A percentile compares a stretch with the other conserved stretches of the same genome.
phyloP scores from a whole-genome alignment of 2,329 filamentous ascomycete genomes.

The Pseudogymnoascus sp. region DNA sequence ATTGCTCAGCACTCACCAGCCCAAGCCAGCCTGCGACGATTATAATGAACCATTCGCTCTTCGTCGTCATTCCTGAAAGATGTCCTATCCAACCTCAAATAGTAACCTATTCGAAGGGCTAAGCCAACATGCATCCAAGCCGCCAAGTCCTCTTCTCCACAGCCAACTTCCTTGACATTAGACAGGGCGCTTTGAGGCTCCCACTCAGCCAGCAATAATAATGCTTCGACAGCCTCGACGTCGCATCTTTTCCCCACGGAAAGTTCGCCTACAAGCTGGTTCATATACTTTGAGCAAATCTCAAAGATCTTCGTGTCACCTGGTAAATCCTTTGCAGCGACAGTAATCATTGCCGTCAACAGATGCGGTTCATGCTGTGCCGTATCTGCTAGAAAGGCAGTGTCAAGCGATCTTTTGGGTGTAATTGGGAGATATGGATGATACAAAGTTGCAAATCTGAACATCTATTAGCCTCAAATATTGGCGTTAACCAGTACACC shows the following conservation, averaged over 20 bases:
- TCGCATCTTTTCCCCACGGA: slow-evolving; percentile 60
- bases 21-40: slow-evolving; percentile 62
- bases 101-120: slow-evolving; percentile 62
- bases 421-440: slow-evolving; percentile 66
- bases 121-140: slow-evolving; percentile 73
- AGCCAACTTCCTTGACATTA: slow-evolving; percentile 49
- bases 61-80: slow-evolving; percentile 55
- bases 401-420: slow-evolving; percentile 51
- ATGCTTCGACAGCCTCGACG: slow-evolving; percentile 63
- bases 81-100: slow-evolving; percentile 61
- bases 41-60: slow-evolving; percentile 51
- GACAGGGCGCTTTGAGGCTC: slow-evolving; percentile 30
- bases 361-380: slow-evolving; percentile 58
- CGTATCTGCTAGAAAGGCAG: slow-evolving; percentile 45
- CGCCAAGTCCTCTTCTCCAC: slow-evolving; percentile 66
- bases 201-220: slow-evolving; percentile 67
- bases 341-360: slow-evolving; percentile 62
- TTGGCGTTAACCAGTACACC: background rate
- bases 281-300: slow-evolving; percentile 63
- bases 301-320: slow-evolving; percentile 57
- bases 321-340: slow-evolving; percentile 64
- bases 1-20: slow-evolving; percentile 39
- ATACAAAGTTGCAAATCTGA: slow-evolving; percentile 58
- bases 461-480: slow-evolving; percentile 40
- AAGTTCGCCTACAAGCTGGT: slow-evolving; percentile 58